These are phyloP conservation scores for Solanum bulbocastanum DNA, from an alignment of 257 asterid species.

Conservation along the genomic window DNA sequence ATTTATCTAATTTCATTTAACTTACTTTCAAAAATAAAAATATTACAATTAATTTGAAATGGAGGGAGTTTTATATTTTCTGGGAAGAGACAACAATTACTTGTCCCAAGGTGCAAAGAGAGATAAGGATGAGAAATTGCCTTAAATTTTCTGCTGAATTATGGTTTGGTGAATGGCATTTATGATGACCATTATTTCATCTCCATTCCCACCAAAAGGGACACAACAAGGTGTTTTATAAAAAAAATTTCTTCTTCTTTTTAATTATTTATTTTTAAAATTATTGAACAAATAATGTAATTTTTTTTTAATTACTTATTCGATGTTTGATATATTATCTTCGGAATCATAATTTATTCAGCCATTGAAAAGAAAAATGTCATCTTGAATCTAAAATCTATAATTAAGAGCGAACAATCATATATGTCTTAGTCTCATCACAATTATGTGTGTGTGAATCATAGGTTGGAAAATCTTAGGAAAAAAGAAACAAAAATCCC, in stretches of 20 bases:
- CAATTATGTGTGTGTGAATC: background rate
- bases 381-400: background rate
- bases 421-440: background rate
- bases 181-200: background rate
- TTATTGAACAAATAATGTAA: background rate
- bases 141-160: background rate
- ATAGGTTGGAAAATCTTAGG: background rate
- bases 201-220: background rate
- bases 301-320: background rate
- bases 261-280: background rate
- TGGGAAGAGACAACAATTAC: background rate
- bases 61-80: background rate
- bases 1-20: no score
- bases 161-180: background rate
- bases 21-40: background rate
- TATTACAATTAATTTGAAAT: background rate
- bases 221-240: background rate
- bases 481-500: background rate
- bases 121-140: background rate
- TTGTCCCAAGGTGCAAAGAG: background rate
- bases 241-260: background rate
- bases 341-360: no score
- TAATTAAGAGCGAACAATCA: background rate
- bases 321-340: background rate
- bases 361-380: background rate